These are phyloP conservation scores for Piromyces finnis DNA, from an alignment of 192 early-diverging fungal genomes.

Conservation along the genomic window DNA sequence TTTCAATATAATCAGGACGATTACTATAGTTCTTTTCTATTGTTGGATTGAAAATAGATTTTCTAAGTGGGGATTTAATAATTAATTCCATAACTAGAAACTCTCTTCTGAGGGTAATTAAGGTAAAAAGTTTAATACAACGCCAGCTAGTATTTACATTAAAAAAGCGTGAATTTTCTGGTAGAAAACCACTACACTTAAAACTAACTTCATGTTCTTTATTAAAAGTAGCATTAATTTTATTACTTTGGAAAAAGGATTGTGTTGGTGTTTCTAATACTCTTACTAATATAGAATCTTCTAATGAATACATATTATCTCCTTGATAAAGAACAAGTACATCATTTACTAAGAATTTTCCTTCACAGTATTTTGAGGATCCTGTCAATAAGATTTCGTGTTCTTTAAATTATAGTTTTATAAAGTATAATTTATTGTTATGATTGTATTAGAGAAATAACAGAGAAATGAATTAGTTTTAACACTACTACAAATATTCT, in stretches of 20 bases:
- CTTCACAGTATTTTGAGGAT: background rate
- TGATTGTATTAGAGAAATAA: too few relatives aligned
- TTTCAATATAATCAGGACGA: constrained; percentile 9
- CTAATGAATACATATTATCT: background rate
- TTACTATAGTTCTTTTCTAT: constrained; percentile 5
- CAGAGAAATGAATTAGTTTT: too few relatives aligned
- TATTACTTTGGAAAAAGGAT: background rate
- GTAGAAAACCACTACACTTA: background rate
- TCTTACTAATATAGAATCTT: background rate
- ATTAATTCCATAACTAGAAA: constrained; percentile 55
- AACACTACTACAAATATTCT: too few relatives aligned
- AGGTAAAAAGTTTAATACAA: constrained; percentile 22
- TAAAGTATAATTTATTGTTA: too few relatives aligned
- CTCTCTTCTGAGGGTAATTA: constrained; percentile 68
- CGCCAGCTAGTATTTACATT: constrained; percentile 2
- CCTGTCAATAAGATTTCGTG: background rate
- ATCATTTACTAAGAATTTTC: background rate
- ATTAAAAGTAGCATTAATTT: background rate
- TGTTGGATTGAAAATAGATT: constrained; percentile 45
- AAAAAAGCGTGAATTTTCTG: background rate
- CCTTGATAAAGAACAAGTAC: background rate
- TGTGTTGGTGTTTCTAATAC: background rate
- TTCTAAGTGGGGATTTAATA: constrained; percentile 30
- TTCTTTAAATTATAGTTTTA: too few relatives aligned
- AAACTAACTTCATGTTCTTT: background rate